Percentiles rank a stretch among this genome's conserved stretches.
Evolutionary conservation across 495 filamentous ascomycete species (phyloP).

Genomic region (Zalerion maritima): DNA sequence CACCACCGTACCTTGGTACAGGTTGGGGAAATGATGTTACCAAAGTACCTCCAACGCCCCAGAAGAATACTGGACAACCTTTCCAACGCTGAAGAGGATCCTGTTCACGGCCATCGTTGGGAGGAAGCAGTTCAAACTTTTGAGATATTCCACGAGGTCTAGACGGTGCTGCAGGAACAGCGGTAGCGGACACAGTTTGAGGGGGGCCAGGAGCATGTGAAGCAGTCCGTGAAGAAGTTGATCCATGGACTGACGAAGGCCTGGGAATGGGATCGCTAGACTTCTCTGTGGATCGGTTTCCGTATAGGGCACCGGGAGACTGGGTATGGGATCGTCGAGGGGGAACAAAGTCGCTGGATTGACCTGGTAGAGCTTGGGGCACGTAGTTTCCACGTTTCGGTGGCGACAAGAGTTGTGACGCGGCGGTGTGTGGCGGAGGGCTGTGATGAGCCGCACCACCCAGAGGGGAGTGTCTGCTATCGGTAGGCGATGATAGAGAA

Average conservation of each 20-base stretch:
- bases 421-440: slow-evolving; percentile 25
- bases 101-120: slow-evolving; percentile 62
- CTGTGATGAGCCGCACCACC: too few species aligned
- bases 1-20: slow-evolving; percentile 71
- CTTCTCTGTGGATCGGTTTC: slow-evolving; percentile 29
- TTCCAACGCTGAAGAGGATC: slow-evolving; percentile 83
- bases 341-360: slow-evolving; percentile 30
- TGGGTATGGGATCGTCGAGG: slow-evolving; percentile 73
- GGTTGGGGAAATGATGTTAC: slow-evolving; percentile 80
- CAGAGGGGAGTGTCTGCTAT: too few species aligned
- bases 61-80: slow-evolving; percentile 70
- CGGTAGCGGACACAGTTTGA: slow-evolving; percentile 9
- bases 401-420: too few species aligned
- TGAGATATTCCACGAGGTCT: slow-evolving; percentile 25
- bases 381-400: slow-evolving; percentile 38
- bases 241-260: slow-evolving; percentile 53
- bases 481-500: slow-evolving; percentile 12
- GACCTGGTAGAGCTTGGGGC: slow-evolving; percentile 19
- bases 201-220: slow-evolving; percentile 21
- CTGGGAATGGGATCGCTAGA: slow-evolving; percentile 42
- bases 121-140: slow-evolving; percentile 33
- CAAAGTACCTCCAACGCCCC: slow-evolving; percentile 74
- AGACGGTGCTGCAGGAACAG: slow-evolving; percentile 6
- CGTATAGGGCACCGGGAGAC: slow-evolving; percentile 53
- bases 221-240: slow-evolving; percentile 32